Percentiles rank a stretch among this genome's conserved stretches.
Conservation (phyloP, 805 yeast genomes). For the Monosporozyma siamensis region DNA sequence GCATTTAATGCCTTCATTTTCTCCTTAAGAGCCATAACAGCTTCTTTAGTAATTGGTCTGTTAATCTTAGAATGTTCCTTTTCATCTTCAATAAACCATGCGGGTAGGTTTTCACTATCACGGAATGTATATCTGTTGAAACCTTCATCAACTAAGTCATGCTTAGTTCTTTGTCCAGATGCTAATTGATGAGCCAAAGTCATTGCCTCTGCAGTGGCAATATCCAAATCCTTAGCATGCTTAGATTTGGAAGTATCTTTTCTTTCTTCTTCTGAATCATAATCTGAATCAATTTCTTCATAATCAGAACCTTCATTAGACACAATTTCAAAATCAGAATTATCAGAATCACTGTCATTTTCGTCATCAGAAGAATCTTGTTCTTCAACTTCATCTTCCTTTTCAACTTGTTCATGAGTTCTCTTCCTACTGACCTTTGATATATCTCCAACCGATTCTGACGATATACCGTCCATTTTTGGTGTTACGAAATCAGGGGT, state of each 20-base stretch:
- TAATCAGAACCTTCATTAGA: conserved; percentile 33
- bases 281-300: conserved; percentile 32
- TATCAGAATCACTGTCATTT: conserved; percentile 20
- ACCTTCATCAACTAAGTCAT: conserved; percentile 86
- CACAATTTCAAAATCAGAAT: conserved; percentile 40
- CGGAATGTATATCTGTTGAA: conserved; percentile 87
- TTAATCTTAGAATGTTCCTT: conserved; percentile 72
- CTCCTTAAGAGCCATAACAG: conserved; percentile 66
- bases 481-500: conserved; percentile 30
- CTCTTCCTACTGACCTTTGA: conserved; percentile 12
- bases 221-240: conserved; percentile 60
- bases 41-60: conserved; percentile 94
- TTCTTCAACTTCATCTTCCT: conserved; percentile 14
- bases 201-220: conserved; percentile 95
- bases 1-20: conserved; percentile 80
- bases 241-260: conserved; percentile 34
- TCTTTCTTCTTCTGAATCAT: conserved; percentile 46
- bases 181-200: conserved; percentile 95
- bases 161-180: conserved; percentile 72
- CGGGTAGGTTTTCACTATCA: conserved; percentile 83
- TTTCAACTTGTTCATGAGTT: conserved; percentile 14
- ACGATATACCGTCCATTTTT: conserved; percentile 7
- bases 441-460: conserved; percentile 17
- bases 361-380: conserved; percentile 13
- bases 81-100: conserved; percentile 96